Conservation (phyloP, 2,329 filamentous ascomycete genomes). For the Paradendryphiella salina region DNA sequence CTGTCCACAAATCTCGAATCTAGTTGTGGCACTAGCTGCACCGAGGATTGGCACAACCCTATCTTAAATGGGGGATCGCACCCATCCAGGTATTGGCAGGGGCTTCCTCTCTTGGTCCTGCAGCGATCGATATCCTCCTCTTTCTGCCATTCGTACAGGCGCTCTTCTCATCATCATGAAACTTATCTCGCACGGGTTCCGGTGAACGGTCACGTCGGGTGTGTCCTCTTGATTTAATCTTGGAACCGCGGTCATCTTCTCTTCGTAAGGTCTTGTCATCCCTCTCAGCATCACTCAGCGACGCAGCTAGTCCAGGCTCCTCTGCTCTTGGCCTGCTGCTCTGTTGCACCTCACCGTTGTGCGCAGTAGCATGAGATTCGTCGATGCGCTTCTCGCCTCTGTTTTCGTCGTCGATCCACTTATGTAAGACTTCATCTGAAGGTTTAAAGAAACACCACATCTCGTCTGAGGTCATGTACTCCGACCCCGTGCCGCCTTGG, state of each 20-base stretch:
- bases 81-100: constrained; percentile 18
- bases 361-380: constrained; percentile 14
- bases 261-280: constrained; percentile 9
- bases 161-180: constrained; percentile 4
- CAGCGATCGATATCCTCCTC: neutral
- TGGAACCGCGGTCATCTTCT: neutral
- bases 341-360: neutral
- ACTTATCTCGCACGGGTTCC: constrained; percentile 7
- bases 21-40: neutral
- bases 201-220: constrained; percentile 3
- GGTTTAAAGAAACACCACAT: constrained; percentile 58
- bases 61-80: constrained; percentile 14
- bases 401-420: constrained; percentile 29
- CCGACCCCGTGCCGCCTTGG: constrained; percentile 40
- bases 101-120: constrained; percentile 8
- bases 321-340: neutral
- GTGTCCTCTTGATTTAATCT: neutral
- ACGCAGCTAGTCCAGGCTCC: neutral
- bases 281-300: constrained; percentile 4
- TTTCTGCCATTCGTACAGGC: neutral
- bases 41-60: constrained; percentile 9
- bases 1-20: neutral
- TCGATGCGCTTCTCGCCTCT: constrained; percentile 28
- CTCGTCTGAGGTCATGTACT: constrained; percentile 51
- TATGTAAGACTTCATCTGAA: constrained; percentile 29